phyloP scores from a whole-genome alignment of 2,329 filamentous ascomycete species.

The Penicillium hordei region DNA sequence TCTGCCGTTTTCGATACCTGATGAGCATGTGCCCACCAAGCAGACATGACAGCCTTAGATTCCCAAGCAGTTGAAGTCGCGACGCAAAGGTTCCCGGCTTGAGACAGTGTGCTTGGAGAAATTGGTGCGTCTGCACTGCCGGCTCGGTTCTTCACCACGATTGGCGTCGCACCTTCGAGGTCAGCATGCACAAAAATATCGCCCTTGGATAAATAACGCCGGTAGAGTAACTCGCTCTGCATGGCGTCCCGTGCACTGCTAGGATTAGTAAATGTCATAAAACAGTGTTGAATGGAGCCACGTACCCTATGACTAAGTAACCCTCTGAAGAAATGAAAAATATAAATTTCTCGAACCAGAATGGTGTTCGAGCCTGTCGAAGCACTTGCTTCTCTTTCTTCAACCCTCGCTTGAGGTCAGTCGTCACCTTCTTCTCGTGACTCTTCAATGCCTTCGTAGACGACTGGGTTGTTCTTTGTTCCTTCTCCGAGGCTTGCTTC shows the following conservation, averaged over 20 bases:
- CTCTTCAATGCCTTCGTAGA: conserved; percentile 82
- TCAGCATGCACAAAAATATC: conserved; percentile 93
- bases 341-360: conserved; percentile 97
- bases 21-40: conserved; percentile 90
- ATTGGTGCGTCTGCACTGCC: conserved; percentile 79
- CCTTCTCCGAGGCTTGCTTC: conserved; percentile 78
- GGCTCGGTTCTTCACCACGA: conserved; percentile 86
- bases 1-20: conserved; percentile 85
- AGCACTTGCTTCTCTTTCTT: conserved; percentile 90
- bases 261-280: conserved; percentile 14
- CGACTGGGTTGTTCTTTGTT: conserved; percentile 80
- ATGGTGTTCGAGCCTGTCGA: conserved; percentile 74
- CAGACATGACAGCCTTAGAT: conserved; percentile 90
- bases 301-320: conserved; percentile 76
- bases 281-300: not conserved
- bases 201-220: conserved; percentile 78
- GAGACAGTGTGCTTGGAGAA: conserved; percentile 83
- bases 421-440: conserved; percentile 81
- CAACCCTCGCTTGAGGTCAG: conserved; percentile 80
- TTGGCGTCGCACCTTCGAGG: conserved; percentile 75
- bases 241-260: conserved; percentile 72
- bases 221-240: conserved; percentile 91
- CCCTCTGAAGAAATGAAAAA: conserved; percentile 97
- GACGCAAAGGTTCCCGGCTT: conserved; percentile 82
- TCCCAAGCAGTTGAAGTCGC: conserved; percentile 92